Evolutionary conservation across 2,329 filamentous ascomycete genomes (phyloP), one percentile per base, ranked within the genome.

Genomic region (Microdochium nivale): DNA sequence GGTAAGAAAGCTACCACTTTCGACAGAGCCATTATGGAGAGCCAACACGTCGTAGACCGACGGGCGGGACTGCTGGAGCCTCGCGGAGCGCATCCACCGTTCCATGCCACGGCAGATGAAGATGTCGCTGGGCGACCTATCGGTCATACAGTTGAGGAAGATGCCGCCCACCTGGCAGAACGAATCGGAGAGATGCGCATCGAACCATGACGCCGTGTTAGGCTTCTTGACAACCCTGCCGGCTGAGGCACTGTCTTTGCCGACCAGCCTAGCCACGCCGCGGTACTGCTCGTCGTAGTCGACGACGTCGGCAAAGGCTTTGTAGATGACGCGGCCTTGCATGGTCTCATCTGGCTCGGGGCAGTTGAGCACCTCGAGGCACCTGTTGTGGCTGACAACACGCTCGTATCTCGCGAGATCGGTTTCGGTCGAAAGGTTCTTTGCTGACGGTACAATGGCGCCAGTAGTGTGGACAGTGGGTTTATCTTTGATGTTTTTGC

Each of bases 111-210:
- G 62, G 5, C 62, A 58, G 21, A 72, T 57, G 58, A 57, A 72
- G 32, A 71, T 65, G 25, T 66, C 65, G 0, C 35, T 50, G 0
- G 54, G 30, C 1, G 48, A 32, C 4, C 51, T 35, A 8, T 67
- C 60, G 1, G 60, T 61, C 66, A 72, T 65, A 52, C 55, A 59
- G 54, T 72, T 73, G 7, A 65, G 59, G 49, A 54, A 70, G 2
- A 72, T 59, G 3, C 70, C 69, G 16, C 48, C 67, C 0, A 70
- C 61, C 53, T 72, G 70, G 32, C 64, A 56, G 53, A 70, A 67
- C 2, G 47, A 52, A 48, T 73, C 70, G 10, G 54, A 47, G 21
- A 67, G 53, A 8, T 53, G 54, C 1, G 55, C 30, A 32, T 67
- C 59, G 3, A 68, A 51, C 62, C 60, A 65, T 1, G 54, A 54